These are phyloP conservation scores for Stemphylium lycopersici DNA, from an alignment of 2,329 filamentous ascomycete species.

Conservation along the genomic window DNA sequence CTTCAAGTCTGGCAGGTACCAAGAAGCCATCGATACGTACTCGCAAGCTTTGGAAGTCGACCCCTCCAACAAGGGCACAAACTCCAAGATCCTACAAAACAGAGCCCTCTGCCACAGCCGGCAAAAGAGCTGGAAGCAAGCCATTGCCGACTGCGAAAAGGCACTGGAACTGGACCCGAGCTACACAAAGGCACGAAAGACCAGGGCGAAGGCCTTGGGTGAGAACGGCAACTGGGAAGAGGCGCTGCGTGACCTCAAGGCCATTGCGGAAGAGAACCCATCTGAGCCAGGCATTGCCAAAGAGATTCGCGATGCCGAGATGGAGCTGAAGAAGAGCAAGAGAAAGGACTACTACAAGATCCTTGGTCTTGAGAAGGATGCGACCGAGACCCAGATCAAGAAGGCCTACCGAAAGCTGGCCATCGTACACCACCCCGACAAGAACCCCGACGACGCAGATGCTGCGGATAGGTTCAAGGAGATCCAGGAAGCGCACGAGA, in stretches of 20 bases:
- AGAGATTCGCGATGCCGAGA: constrained; percentile 87
- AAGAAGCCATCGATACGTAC: constrained; percentile 84
- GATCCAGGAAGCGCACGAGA: constrained; percentile 96
- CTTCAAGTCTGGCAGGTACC: constrained; percentile 84
- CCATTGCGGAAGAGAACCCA: constrained; percentile 80
- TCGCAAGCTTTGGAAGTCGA: constrained; percentile 83
- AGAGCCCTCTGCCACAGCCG: constrained; percentile 82
- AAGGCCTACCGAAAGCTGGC: constrained; percentile 95
- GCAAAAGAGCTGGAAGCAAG: constrained; percentile 81
- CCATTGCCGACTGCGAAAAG: constrained; percentile 83
- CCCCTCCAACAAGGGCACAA: constrained; percentile 85
- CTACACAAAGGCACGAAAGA: constrained; percentile 91
- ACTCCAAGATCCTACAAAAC: constrained; percentile 94
- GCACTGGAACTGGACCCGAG: constrained; percentile 81
- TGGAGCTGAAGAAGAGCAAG: constrained; percentile 96
- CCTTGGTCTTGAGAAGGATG: constrained; percentile 84
- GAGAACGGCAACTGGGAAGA: constrained; percentile 91
- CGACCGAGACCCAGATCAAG: constrained; percentile 85
- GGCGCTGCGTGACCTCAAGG: constrained; percentile 86
- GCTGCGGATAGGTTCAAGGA: constrained; percentile 97
- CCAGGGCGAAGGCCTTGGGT: constrained; percentile 87
- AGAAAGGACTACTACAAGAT: constrained; percentile 99
- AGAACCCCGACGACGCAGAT: constrained; percentile 85
- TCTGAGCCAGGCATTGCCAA: constrained; percentile 79
- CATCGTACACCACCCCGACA: constrained; percentile 94